Percentiles rank a stretch among this genome's conserved stretches.
Evolutionary conservation across 2,329 filamentous ascomycete species (phyloP).

Genomic region (Botryotinia narcissicola): DNA sequence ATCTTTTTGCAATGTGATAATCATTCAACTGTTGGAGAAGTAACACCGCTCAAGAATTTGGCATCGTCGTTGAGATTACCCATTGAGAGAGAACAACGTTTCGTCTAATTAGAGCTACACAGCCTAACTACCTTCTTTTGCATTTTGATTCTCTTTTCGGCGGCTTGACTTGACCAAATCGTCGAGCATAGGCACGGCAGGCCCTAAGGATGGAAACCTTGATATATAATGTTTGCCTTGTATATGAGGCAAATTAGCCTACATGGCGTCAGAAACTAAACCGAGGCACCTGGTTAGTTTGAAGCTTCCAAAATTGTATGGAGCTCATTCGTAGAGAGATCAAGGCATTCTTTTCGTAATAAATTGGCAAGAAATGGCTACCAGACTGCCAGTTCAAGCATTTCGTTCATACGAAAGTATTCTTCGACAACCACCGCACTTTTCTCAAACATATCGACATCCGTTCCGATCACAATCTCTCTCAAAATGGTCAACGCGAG

Average conservation of each 20-base stretch:
- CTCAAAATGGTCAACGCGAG: background rate
- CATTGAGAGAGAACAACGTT: background rate
- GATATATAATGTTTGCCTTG: background rate
- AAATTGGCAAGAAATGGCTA: background rate
- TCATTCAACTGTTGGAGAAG: background rate
- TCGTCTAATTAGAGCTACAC: too few relatives aligned
- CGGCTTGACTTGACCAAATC: background rate
- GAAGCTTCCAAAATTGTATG: background rate
- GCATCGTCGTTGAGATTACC: background rate
- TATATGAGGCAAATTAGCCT: background rate
- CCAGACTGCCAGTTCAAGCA: background rate
- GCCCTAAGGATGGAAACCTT: background rate
- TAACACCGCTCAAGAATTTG: background rate
- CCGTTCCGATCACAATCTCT: background rate
- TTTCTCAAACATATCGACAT: background rate
- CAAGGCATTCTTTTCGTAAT: background rate
- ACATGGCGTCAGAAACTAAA: background rate
- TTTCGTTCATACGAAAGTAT: background rate
- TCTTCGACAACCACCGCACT: background rate
- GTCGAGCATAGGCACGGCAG: background rate
- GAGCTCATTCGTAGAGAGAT: background rate
- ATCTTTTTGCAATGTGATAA: background rate
- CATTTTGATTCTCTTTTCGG: background rate
- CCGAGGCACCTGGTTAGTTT: background rate
- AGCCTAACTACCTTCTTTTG: background rate